Base-by-base conservation (phyloP, 768 basidiomycete genomes). In the Mycena floridula region DNA sequence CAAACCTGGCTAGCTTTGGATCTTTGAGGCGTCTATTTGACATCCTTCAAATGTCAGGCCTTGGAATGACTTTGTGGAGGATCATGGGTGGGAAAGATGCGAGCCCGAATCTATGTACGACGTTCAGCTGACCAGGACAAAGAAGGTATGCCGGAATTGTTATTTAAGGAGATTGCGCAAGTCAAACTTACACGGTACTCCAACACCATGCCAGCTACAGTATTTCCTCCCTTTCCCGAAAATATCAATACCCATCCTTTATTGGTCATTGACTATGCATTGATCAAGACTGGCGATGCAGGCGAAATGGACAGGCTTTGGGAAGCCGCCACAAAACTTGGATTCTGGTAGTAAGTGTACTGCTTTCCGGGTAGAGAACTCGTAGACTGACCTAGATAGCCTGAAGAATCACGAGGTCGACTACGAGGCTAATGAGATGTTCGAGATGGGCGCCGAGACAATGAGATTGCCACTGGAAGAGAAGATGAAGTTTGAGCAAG, bases 271-370 rank as follows among this genome's bases (percentile, higher is more conserved):
- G 67, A 70, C 57, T 70, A 63, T 37, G 43, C 50, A 18, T 57
- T 64, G 24, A 50, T 72, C 27, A 48, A 51, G 18, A 51, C 53
- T 1, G 55, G 62, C 1, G 59, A 67, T 44, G 27, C 47, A 12
- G 27, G 44, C 11, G 69, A 71, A 50, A 51, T 61, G 7, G 58
- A 66, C 27, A 59, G 50, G 36, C 60, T 72, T 5, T 70, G 63
- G 61, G 42, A 57, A 16, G 69, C 68, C 0, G 65, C 64, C 35
- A 68, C 61, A 0, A 47, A 59, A 24, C 55, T 69, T 7, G 69
- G 70, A 3, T 73, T 73, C 55, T 73, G 69, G 64, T 72, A 69
- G 64, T 67, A 45, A 52, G 66, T 64, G 16, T 25, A 16, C 11
- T 15, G 25, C 11, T 22, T 15, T 27, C 21, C 40, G n/a, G 3